These are phyloP conservation scores for Astraeus odoratus DNA, from an alignment of 768 basidiomycete genomes.

Conservation along the genomic window DNA sequence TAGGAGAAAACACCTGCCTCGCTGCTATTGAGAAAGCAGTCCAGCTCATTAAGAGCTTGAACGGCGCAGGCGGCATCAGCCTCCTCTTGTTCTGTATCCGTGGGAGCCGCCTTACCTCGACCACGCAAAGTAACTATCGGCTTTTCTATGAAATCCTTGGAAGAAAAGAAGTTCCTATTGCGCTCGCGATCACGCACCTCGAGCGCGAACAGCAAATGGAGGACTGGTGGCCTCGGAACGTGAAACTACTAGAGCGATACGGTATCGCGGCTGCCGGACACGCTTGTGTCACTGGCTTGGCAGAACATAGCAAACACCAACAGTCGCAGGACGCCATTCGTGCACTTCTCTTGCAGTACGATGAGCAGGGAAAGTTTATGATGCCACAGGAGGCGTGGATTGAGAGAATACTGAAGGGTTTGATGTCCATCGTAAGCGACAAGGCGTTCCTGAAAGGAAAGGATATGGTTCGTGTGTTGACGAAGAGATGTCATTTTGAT, in stretches of 20 bases:
- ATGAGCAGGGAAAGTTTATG: slow-evolving; percentile 23
- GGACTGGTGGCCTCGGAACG: slow-evolving; percentile 26
- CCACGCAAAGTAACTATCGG: slow-evolving; percentile 24
- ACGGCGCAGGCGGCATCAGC: slow-evolving; percentile 28
- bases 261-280: slow-evolving; percentile 21
- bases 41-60: slow-evolving; percentile 27
- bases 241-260: slow-evolving; percentile 12
- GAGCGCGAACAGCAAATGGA: slow-evolving; percentile 29
- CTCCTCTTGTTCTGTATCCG: slow-evolving; percentile 37
- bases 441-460: slow-evolving; percentile 17
- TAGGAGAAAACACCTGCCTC: slow-evolving; percentile 13
- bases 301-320: slow-evolving; percentile 18
- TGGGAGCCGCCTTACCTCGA: slow-evolving; percentile 28
- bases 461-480: slow-evolving; percentile 19
- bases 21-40: slow-evolving; percentile 26
- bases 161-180: slow-evolving; percentile 30
- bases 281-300: slow-evolving; percentile 26
- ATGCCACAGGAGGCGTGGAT: slow-evolving; percentile 25
- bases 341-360: slow-evolving; percentile 13
- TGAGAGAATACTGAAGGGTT: slow-evolving; percentile 16
- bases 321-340: slow-evolving; percentile 25
- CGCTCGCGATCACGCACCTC: slow-evolving; percentile 34
- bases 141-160: slow-evolving; percentile 21
- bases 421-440: slow-evolving; percentile 13
- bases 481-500: slow-evolving; percentile 21